Evolutionary conservation across 768 basidiomycete species (phyloP), one percentile per base, ranked within the genome.

Genomic region (Kwoniella sp.): DNA sequence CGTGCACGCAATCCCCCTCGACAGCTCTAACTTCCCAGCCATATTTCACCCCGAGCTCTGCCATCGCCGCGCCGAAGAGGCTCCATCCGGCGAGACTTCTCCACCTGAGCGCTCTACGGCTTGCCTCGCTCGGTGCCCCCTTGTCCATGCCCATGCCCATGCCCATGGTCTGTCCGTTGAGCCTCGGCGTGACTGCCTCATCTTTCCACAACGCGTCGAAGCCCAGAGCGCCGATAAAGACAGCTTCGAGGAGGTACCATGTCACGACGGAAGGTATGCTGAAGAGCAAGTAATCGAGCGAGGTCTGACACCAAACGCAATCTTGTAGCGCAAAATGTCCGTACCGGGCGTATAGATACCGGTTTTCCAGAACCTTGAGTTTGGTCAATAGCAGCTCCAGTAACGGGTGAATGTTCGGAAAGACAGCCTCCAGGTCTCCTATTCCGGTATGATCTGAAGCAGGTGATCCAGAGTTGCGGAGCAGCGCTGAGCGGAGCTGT

Each of bases 291-390:
- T 73, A 72, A 52, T 76, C 74, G 4, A 37, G 37, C 4, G 20
- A 28, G 4, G 37, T 22, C 11, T 38, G 23, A 62, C 74, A 76
- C 74, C 74, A 76, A 7, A 65, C 50, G 50, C 74, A 76, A 12
- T 63, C 34, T 26, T 55, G 23, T 2, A 76, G 23, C 5, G 70
- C 30, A 0, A 45, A 30, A 67, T 78, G 77, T 5, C 75, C 77
- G 61, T 67, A 76, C 58, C 72, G 66, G 17, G 66, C 47, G 59
- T 78, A 78, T 13, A 72, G 55, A 12, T 69, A 38, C 25, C 77
- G 66, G 34, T 65, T 72, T 31, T 76, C 74, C 31, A 78, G 55
- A 11, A 63, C 62, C 22, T 62, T 50, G 20, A 78, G 61, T 58
- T 69, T 72, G 22, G 67, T 59, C 4, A 74, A 45, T 2, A 78